Evolutionary conservation across 129 eudicot genomes (phyloP), one percentile per base, ranked within the genome.

Genomic region (Escallonia rubra): DNA sequence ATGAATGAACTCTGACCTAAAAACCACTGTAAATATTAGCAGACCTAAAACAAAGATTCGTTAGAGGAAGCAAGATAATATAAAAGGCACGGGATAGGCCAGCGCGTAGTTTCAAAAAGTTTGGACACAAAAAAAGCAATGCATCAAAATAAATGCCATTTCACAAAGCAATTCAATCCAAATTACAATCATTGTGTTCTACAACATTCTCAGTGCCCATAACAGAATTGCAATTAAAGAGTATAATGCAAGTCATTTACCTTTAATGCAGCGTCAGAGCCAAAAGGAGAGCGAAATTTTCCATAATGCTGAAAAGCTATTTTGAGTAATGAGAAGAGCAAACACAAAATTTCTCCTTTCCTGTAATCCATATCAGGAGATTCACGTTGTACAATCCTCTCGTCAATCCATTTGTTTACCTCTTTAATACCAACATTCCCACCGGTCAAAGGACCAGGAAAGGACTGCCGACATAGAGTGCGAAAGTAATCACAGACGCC

Each of bases 211-310:
- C 44, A 14, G 60, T 34, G 51, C 47, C 7, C 8, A 64, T 38
- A 41, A 49, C 2, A 48, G 48, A 39, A 46, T 47, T 15, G 16
- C 43, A 59, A 48, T 10, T 15, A 60, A 10, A 52, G 61, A 34
- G 51, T 23, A 70, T 15, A 42, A 53, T 10, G 13, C 13, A 65
- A 65, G 14, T 41, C 58, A 56, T 41, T 50, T 77, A 93, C 99
- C 95, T 80, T 89, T 64, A 80, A 62, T 11, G 75, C 78, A 43
- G 89, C 59, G 50, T 93, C 96, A 0, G 95, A 76, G 74, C 99
- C 99, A 70, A 78, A 87, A 65, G 95, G 91, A 71, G 96, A 89
- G 62, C 99, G 99, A 13, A 93, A 85, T 79, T 89, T 93, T 53
- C 99, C 99, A 51, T 93, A 86, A 73, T 89, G 92, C 61, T 89